phyloP scores from a whole-genome alignment of 1,284 basidiomycete genomes.

The Ceratobasidium sp. region DNA sequence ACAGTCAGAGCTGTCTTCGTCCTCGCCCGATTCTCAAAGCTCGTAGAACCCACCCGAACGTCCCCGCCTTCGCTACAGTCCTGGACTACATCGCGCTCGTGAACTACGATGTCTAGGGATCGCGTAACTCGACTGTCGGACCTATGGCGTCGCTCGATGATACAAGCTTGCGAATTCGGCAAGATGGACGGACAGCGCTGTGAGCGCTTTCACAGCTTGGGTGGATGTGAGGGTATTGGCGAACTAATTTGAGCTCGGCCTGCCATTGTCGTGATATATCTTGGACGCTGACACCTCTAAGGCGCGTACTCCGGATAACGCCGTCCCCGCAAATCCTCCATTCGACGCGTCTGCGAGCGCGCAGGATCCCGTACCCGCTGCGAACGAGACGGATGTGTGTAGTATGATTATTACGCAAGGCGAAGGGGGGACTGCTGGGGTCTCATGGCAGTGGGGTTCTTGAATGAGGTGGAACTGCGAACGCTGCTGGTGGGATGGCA shows the following conservation, averaged over 20 bases:
- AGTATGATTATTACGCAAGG: slow-evolving; percentile 61
- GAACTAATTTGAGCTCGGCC: slow-evolving; percentile 64
- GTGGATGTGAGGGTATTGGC: slow-evolving; percentile 63
- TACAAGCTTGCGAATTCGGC: slow-evolving; percentile 59
- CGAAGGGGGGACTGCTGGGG: slow-evolving; percentile 72
- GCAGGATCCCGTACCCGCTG: slow-evolving; percentile 65
- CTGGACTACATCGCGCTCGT: slow-evolving; percentile 67
- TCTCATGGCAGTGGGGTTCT: slow-evolving; percentile 67
- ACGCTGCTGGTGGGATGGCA: slow-evolving; percentile 63
- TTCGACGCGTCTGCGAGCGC: slow-evolving; percentile 66
- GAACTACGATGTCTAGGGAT: slow-evolving; percentile 67
- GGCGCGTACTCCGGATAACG: slow-evolving; percentile 26
- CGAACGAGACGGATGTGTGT: slow-evolving; percentile 63
- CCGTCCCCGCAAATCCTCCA: slow-evolving; percentile 59
- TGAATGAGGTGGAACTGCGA: slow-evolving; percentile 62
- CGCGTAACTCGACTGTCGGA: slow-evolving; percentile 59
- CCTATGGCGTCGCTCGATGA: slow-evolving; percentile 65
- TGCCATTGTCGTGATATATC: slow-evolving; percentile 57
- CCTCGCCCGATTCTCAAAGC: slow-evolving; percentile 59
- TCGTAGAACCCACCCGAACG: slow-evolving; percentile 60
- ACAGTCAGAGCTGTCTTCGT: slow-evolving; percentile 62
- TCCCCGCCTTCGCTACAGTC: slow-evolving; percentile 61
- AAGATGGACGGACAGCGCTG: slow-evolving; percentile 19
- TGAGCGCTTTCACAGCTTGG: slow-evolving; percentile 61
- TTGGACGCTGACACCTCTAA: slow-evolving; percentile 5